Conservation (phyloP, 2,329 filamentous ascomycete species). For the Pyrenophora graminea region DNA sequence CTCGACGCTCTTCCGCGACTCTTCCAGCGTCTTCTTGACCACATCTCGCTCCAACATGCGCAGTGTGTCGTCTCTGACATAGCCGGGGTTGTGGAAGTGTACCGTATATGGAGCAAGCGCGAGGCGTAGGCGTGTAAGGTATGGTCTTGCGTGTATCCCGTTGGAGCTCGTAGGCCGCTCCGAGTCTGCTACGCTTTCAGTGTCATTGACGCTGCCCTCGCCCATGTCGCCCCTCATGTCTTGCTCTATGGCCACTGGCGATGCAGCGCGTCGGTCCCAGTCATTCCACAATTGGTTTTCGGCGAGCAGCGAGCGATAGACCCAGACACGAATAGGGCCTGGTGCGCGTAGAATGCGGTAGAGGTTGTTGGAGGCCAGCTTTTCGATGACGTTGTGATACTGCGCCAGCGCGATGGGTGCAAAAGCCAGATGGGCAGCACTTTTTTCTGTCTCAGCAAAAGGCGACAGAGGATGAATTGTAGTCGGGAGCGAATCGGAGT, state of each 20-base stretch:
- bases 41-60: conserved; percentile 59
- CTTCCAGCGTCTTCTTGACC: conserved; percentile 64
- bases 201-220: conserved; percentile 15
- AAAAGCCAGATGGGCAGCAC: conserved; percentile 20
- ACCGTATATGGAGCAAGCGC: conserved; percentile 56
- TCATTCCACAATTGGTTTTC: conserved; percentile 29
- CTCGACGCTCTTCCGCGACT: conserved; percentile 60
- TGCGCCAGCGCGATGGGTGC: conserved; percentile 31
- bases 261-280: conserved; percentile 17
- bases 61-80: conserved; percentile 63
- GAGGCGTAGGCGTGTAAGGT: conserved; percentile 52
- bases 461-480: conserved; percentile 4
- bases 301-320: conserved; percentile 29
- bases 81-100: conserved; percentile 64
- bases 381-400: conserved; percentile 27
- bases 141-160: conserved; percentile 30
- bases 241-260: conserved; percentile 6
- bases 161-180: conserved; percentile 22
- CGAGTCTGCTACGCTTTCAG: conserved; percentile 14
- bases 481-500: conserved; percentile 8
- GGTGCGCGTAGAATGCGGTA: conserved; percentile 33
- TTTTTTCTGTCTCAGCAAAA: conserved; percentile 6
- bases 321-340: conserved; percentile 33
- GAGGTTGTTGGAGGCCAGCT: conserved; percentile 31
- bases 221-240: conserved; percentile 3